Evolutionary conservation across 1,284 basidiomycete species (phyloP), one percentile per base, ranked within the genome.

Genomic region (Serendipita sp.): DNA sequence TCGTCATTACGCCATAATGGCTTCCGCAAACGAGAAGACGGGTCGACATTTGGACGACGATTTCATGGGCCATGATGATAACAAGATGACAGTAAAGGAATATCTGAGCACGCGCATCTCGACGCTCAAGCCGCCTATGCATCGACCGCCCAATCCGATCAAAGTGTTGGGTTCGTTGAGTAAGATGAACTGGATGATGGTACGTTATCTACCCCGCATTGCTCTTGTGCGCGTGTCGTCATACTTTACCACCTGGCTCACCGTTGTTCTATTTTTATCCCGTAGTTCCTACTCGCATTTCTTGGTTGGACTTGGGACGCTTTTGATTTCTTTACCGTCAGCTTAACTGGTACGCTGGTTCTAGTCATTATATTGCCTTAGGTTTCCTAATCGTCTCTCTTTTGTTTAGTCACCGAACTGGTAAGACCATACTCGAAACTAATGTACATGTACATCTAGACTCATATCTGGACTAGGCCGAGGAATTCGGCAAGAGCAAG

Each of bases 271-370:
- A n/a, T n/a, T 44, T 44, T 12, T 44, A 12, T 12, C 42, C 42
- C 12, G 12, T 44, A 44, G 42, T 53, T 53, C 22, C 10, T 22
- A 12, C 26, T 15, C 49, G 49, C 49, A 13, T 12, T 53, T 10
- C 74, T 89, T 8, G 85, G 87, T 12, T 89, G 87, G 87, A 83
- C 83, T 4, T 87, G 85, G 72, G 88, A 89, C 68, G 84, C 86
- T 0, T 79, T 86, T 69, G 87, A 91, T 72, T 94, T 91, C 74
- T 93, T 93, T 77, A 80, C 83, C 26, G 90, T 93, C 10, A 88
- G 88, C 1, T 79, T 93, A 66, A 84, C 82, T 12, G 78, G 91
- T 17, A 72, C 76, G 1, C 72, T 74, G 22, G 22, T 22, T 22
- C 22, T 22, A 22, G 22, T 22, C 22, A 22, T 22, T 22, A 22